phyloP scores from a whole-genome alignment of 176 grass and related monocot species.

The Cymbopogon citratus region DNA sequence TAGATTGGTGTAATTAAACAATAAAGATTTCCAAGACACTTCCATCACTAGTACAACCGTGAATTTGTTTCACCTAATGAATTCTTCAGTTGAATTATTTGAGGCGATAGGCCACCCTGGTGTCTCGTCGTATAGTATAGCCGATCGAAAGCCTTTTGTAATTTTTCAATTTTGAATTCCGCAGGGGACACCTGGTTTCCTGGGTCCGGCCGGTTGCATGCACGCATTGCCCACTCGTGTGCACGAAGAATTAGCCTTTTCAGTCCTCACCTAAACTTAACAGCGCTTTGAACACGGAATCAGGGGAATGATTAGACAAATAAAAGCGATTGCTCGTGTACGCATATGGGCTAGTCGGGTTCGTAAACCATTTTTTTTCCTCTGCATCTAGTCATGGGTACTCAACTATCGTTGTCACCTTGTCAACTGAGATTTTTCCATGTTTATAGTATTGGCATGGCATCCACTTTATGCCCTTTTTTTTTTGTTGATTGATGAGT shows the following conservation, averaged over 20 bases:
- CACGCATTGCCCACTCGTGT: conserved; percentile 44
- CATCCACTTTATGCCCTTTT: conserved; percentile 23
- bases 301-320: conserved; percentile 27
- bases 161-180: conserved; percentile 27
- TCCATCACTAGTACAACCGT: too few species aligned
- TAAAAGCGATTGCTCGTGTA: conserved; percentile 31
- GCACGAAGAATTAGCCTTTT: conserved; percentile 52
- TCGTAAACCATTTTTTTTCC: not conserved
- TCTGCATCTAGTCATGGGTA: not conserved
- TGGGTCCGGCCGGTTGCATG: conserved; percentile 32
- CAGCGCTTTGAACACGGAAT: not conserved
- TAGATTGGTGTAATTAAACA: too few species aligned
- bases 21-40: too few species aligned
- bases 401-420: conserved; percentile 25
- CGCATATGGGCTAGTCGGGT: conserved; percentile 35
- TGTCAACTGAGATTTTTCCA: conserved; percentile 17
- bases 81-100: not conserved
- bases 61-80: too few species aligned
- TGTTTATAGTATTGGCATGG: conserved; percentile 10
- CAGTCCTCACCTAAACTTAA: not conserved
- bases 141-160: conserved; percentile 13
- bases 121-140: not conserved
- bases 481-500: not conserved
- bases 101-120: conserved; percentile 7
- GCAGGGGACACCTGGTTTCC: conserved; percentile 42